Evolutionary conservation across 1,139 yeast species (phyloP).

Genomic region (Saccharomyces hybrid): DNA sequence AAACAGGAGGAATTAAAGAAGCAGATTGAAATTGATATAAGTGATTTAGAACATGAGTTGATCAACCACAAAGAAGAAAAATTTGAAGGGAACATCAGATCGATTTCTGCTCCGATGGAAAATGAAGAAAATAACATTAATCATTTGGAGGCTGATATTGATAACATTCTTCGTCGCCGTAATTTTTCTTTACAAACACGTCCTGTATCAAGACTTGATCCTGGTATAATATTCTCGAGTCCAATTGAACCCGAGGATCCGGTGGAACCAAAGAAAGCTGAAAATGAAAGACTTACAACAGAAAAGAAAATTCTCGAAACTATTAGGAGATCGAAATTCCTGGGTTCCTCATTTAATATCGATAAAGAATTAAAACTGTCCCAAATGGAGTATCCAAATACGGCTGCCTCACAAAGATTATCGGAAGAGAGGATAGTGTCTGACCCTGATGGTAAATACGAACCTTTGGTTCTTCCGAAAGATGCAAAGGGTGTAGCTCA

Average conservation of each 20-base stretch:
- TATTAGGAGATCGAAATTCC: slow-evolving; percentile 36
- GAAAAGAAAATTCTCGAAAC: slow-evolving; percentile 32
- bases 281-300: slow-evolving; percentile 10
- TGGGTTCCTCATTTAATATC: slow-evolving; percentile 36
- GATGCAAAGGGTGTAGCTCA: slow-evolving; percentile 22
- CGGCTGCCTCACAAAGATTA: slow-evolving; percentile 3
- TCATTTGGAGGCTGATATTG: slow-evolving; percentile 16
- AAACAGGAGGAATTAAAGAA: slow-evolving; percentile 8
- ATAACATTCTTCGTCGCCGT: slow-evolving; percentile 27
- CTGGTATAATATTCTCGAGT: slow-evolving; percentile 33
- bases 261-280: slow-evolving; percentile 3
- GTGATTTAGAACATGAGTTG: slow-evolving; percentile 11
- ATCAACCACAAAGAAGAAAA: slow-evolving; percentile 24
- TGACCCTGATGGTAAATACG: slow-evolving; percentile 10
- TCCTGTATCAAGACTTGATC: slow-evolving; percentile 68
- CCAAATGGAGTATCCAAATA: slow-evolving; percentile 13
- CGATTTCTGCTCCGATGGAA: slow-evolving; percentile 33
- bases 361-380: slow-evolving; percentile 39
- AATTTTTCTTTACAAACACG: slow-evolving; percentile 39
- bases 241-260: slow-evolving; percentile 1
- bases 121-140: slow-evolving; percentile 16
- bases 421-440: slow-evolving; percentile 13
- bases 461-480: slow-evolving; percentile 19
- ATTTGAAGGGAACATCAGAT: slow-evolving; percentile 25
- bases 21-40: slow-evolving; percentile 8